phyloP scores from a whole-genome alignment of 2,329 filamentous ascomycete species.

The Colletotrichum tropicicola region DNA sequence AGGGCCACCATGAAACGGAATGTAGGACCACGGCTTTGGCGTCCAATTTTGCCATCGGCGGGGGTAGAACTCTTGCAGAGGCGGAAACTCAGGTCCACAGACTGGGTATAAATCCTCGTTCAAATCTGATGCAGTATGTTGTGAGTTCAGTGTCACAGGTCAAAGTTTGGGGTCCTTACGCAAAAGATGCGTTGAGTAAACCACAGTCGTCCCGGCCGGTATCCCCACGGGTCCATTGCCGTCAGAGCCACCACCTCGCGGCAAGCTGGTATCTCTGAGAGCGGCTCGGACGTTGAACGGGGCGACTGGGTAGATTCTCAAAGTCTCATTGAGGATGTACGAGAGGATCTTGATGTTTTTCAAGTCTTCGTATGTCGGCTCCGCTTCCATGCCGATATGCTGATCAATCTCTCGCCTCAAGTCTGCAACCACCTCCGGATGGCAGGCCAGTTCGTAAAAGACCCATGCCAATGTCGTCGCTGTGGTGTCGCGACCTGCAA shows the following conservation, averaged over 20 bases:
- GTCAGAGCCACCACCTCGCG: constrained; percentile 61
- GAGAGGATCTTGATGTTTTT: constrained; percentile 79
- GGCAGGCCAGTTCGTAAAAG: constrained; percentile 50
- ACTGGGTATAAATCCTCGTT: constrained; percentile 28
- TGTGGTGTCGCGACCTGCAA: constrained; percentile 65
- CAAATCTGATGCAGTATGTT: not conserved
- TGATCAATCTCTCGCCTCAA: constrained; percentile 49
- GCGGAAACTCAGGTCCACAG: constrained; percentile 31
- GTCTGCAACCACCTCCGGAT: constrained; percentile 49
- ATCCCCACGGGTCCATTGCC: constrained; percentile 58
- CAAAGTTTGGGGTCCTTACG: not conserved
- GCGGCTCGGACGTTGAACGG: constrained; percentile 81
- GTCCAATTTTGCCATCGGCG: constrained; percentile 60
- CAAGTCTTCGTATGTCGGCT: constrained; percentile 37
- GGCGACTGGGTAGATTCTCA: constrained; percentile 80
- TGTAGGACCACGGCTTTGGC: constrained; percentile 59
- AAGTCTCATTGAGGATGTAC: constrained; percentile 77
- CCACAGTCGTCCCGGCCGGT: constrained; percentile 32
- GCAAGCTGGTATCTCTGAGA: constrained; percentile 77
- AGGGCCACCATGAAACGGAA: constrained; percentile 62
- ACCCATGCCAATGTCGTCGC: constrained; percentile 57
- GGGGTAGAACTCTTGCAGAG: constrained; percentile 40
- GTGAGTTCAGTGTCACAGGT: constrained; percentile 39
- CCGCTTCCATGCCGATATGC: constrained; percentile 54
- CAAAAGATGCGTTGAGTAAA: constrained; percentile 1